phyloP scores from a whole-genome alignment of 2,329 filamentous ascomycete genomes.

The Stenocarpella maydis region DNA sequence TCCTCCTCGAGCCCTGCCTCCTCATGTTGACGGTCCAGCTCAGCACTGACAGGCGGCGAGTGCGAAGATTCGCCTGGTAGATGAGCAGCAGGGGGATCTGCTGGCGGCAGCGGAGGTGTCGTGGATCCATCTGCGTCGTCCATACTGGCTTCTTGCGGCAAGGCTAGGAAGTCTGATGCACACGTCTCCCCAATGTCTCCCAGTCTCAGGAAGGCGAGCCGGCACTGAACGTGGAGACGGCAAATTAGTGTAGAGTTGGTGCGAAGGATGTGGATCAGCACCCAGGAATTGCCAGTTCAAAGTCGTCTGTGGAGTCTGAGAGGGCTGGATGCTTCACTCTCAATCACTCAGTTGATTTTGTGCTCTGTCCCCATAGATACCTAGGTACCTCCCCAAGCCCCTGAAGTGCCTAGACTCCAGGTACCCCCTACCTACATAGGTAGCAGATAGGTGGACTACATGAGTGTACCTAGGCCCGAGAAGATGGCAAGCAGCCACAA shows the following conservation, averaged over 20 bases:
- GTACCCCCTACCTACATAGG: too few species aligned
- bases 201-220: background rate
- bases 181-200: background rate
- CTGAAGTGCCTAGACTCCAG: too few species aligned
- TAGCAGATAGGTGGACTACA: too few species aligned
- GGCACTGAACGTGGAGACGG: background rate
- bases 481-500: background rate
- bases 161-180: background rate
- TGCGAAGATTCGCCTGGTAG: background rate
- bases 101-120: slow-evolving; percentile 33
- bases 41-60: background rate
- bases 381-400: background rate
- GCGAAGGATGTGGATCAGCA: background rate
- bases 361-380: background rate
- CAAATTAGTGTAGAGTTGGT: background rate
- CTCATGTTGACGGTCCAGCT: slow-evolving; percentile 3
- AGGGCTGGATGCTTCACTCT: background rate
- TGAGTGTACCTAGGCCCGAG: background rate
- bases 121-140: slow-evolving; percentile 31
- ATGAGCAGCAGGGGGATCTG: slow-evolving; percentile 20
- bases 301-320: slow-evolving; percentile 2
- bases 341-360: background rate
- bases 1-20: background rate
- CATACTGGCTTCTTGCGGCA: slow-evolving; percentile 15
- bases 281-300: too few species aligned